A percentile compares a stretch with the other conserved stretches of the same genome.
phyloP scores from a whole-genome alignment of 2,329 filamentous ascomycete genomes.

The Ophiostoma piceae region DNA sequence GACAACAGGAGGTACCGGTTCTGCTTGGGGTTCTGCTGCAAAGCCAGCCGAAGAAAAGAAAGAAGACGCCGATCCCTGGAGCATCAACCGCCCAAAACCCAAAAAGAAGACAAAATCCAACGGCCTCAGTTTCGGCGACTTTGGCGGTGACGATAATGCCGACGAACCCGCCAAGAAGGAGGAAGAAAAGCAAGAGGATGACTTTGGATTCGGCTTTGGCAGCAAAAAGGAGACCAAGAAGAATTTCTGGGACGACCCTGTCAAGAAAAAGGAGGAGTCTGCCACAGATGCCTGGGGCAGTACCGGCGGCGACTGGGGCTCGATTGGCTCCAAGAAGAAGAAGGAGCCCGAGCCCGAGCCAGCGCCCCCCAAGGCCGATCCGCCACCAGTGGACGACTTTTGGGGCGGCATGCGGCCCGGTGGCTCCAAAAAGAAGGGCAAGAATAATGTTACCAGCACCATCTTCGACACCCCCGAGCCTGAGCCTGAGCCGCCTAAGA shows the following conservation, averaged over 20 bases:
- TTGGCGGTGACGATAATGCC: conserved; percentile 40
- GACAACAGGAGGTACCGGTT: conserved; percentile 47
- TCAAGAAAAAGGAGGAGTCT: conserved; percentile 39
- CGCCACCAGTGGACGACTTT: conserved; percentile 25
- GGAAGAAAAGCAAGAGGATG: conserved; percentile 32
- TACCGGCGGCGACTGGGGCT: conserved; percentile 35
- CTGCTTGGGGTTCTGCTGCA: conserved; percentile 33
- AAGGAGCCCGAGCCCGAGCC: conserved; percentile 34
- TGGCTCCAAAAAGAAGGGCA: conserved; percentile 38
- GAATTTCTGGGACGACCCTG: conserved; percentile 23
- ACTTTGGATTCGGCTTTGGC: conserved; percentile 34
- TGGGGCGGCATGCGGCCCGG: conserved; percentile 27
- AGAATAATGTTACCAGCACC: conserved; percentile 30
- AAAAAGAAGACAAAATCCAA: conserved; percentile 45
- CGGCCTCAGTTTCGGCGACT: conserved; percentile 43
- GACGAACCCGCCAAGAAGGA: conserved; percentile 30
- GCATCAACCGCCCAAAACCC: conserved; percentile 42
- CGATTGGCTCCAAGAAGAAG: conserved; percentile 40
- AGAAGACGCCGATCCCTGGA: conserved; percentile 47
- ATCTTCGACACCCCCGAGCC: conserved; percentile 22
- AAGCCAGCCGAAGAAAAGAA: conserved; percentile 37
- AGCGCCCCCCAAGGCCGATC: conserved; percentile 29
- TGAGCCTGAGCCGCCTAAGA: conserved; percentile 21
- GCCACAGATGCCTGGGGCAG: conserved; percentile 32
- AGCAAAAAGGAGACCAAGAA: conserved; percentile 37